A percentile compares a stretch with the other conserved stretches of the same genome.
Conservation (phyloP, 78 protist species). For the Planoprotostelium fungivorum region DNA sequence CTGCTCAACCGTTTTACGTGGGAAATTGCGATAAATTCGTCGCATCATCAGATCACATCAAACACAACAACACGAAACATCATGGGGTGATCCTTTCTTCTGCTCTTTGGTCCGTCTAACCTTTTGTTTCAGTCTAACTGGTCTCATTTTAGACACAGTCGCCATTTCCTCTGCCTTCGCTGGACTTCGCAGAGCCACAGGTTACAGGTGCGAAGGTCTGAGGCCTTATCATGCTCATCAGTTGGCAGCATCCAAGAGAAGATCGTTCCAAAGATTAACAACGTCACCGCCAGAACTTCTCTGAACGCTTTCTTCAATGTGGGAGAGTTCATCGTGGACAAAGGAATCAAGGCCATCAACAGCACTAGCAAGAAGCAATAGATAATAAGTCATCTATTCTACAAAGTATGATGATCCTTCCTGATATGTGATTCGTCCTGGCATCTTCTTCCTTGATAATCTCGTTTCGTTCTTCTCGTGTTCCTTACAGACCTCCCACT, state of each 20-base stretch:
- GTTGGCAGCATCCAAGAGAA: not conserved
- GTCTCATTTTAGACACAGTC: not conserved
- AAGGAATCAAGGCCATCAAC: conserved; percentile 13
- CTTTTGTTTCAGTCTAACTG: not conserved
- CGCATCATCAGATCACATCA: not conserved
- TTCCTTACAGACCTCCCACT: not conserved
- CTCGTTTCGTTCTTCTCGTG: not conserved
- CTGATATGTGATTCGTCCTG: too few species aligned
- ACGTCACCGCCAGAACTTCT: not conserved
- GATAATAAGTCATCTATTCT: too few species aligned
- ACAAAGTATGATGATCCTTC: too few species aligned
- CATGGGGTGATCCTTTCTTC: too few species aligned
- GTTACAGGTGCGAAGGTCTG: not conserved
- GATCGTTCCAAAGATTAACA: conserved; percentile 2
- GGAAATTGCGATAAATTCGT: not conserved
- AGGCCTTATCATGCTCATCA: not conserved
- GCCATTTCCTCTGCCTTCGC: not conserved
- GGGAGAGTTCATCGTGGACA: conserved; percentile 60
- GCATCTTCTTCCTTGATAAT: too few species aligned
- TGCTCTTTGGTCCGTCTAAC: too few species aligned
- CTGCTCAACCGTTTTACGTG: not conserved
- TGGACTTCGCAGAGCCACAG: not conserved
- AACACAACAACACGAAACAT: not conserved
- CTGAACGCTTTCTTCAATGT: conserved; percentile 41
- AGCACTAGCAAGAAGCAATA: not conserved